These are phyloP conservation scores for Ogataea trehalophila DNA, from an alignment of 805 yeast genomes.

Conservation along the genomic window DNA sequence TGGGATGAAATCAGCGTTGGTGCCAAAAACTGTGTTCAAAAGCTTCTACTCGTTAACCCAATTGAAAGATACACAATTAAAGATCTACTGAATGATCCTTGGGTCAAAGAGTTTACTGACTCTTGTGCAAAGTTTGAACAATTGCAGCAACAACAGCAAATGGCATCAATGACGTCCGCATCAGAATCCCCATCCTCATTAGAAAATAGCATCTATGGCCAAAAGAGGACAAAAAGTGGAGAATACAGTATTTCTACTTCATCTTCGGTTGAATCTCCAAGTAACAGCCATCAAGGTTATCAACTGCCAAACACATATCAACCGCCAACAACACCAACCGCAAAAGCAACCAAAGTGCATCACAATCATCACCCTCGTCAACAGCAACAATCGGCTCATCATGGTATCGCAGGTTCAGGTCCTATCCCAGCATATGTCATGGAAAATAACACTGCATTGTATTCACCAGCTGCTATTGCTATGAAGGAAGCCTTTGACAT, in stretches of 20 bases:
- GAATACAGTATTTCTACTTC: not conserved
- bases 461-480: constrained; percentile 56
- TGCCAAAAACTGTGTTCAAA: constrained; percentile 67
- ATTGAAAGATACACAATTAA: constrained; percentile 62
- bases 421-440: constrained; percentile 16
- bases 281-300: not conserved
- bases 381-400: not conserved
- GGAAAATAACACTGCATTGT: constrained; percentile 28
- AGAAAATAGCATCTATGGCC: no score
- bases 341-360: not conserved
- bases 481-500: constrained; percentile 57
- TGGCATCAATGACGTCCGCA: no score
- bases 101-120: constrained; percentile 44
- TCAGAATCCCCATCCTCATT: no score
- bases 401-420: constrained; percentile 1
- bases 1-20: constrained; percentile 76
- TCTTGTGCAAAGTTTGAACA: constrained; percentile 29
- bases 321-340: constrained; percentile 12
- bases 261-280: not conserved
- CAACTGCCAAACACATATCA: not conserved
- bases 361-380: constrained; percentile 3
- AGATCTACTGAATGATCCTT: constrained; percentile 69
- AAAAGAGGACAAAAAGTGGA: no score
- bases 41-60: constrained; percentile 69
- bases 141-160: constrained; percentile 11